Evolutionary conservation across 768 basidiomycete genomes (phyloP).

Genomic region (Basidioascus undulatus): DNA sequence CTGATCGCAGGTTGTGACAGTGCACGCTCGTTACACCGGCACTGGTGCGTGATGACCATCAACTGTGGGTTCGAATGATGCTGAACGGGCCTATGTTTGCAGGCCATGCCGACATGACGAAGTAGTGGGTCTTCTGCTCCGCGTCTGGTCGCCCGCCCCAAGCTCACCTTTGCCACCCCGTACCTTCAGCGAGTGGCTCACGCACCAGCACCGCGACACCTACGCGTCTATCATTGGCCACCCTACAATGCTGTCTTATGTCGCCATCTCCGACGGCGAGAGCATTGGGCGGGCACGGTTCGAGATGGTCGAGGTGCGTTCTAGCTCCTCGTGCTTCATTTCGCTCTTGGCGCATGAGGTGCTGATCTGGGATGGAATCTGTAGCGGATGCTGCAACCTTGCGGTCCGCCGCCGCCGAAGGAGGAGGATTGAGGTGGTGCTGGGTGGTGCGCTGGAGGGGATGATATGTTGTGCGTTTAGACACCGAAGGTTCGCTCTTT

Average conservation of each 20-base stretch:
- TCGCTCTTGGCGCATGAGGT: neutral
- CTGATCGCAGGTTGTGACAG: conserved; percentile 21
- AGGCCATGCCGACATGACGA: conserved; percentile 92
- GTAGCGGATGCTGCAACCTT: conserved; percentile 83
- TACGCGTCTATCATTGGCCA: conserved; percentile 79
- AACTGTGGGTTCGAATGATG: neutral
- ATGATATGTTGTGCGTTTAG: too few relatives aligned
- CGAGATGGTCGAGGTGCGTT: conserved; percentile 76
- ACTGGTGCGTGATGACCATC: conserved; percentile 39
- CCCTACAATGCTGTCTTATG: conserved; percentile 54
- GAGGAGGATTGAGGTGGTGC: conserved; percentile 47
- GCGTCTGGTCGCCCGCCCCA: neutral
- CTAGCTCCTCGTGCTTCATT: neutral
- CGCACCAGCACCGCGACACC: conserved; percentile 94
- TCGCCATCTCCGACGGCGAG: conserved; percentile 85
- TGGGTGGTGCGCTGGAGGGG: too few relatives aligned
- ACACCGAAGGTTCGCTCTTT: too few relatives aligned
- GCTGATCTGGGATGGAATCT: neutral
- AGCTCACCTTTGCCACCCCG: neutral
- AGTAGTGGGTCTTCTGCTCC: conserved; percentile 39
- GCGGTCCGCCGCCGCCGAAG: conserved; percentile 72
- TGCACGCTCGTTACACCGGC: conserved; percentile 86
- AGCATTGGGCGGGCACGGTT: conserved; percentile 69
- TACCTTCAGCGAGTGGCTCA: conserved; percentile 66
- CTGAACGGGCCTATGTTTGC: conserved; percentile 3